Conservation (phyloP, 768 basidiomycete species). For the Kwoniella heveanensis region DNA sequence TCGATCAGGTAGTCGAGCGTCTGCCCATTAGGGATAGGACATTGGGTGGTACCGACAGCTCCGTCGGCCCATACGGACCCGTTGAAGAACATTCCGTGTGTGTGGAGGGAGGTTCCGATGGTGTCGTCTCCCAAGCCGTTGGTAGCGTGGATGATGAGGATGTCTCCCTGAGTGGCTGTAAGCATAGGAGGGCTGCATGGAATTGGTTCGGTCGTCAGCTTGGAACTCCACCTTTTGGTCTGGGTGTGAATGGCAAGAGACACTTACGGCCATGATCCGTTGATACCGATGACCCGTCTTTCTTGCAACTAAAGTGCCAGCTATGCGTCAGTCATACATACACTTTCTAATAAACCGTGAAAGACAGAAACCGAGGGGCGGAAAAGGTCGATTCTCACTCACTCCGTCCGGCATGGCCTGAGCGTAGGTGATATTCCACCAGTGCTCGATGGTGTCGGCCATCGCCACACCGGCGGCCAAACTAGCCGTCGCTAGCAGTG, state of each 20-base stretch:
- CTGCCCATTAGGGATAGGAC: conserved; percentile 70
- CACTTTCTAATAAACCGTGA: no score
- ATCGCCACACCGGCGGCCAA: not conserved
- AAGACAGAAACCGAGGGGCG: no score
- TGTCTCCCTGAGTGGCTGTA: conserved; percentile 70
- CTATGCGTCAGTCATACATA: not conserved
- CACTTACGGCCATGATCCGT: conserved; percentile 89
- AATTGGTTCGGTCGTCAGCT: no score
- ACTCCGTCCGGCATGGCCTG: conserved; percentile 83
- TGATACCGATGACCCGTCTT: conserved; percentile 81
- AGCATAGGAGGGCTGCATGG: conserved; percentile 75
- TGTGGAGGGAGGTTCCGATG: conserved; percentile 71
- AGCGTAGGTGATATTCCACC: conserved; percentile 86
- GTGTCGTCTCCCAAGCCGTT: conserved; percentile 65
- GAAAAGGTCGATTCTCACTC: conserved; percentile 19
- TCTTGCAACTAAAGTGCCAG: conserved; percentile 56
- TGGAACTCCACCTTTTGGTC: no score
- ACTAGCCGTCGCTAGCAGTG: conserved; percentile 5
- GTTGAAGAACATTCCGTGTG: conserved; percentile 96
- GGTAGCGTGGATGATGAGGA: conserved; percentile 71
- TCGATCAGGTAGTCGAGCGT: conserved; percentile 76
- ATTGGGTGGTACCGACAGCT: conserved; percentile 78
- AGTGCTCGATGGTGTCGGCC: conserved; percentile 39
- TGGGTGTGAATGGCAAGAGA: not conserved
- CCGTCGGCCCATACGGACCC: conserved; percentile 86